Percentiles rank a stretch among this genome's conserved stretches.
phyloP scores from a whole-genome alignment of 2,329 filamentous ascomycete genomes.

The Coniochaeta sp. region DNA sequence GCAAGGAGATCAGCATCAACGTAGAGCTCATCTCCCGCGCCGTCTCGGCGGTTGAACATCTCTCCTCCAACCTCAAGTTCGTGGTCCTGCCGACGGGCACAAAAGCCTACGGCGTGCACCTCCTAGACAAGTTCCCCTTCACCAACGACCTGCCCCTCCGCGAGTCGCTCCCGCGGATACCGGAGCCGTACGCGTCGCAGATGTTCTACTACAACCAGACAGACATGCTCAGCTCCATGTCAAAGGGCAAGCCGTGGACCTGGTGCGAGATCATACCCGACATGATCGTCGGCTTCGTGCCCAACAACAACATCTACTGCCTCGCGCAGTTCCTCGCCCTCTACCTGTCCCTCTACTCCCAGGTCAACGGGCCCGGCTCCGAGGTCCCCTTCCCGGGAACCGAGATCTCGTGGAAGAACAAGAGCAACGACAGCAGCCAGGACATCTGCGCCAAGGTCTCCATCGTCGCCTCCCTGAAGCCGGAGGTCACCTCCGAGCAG shows the following conservation, averaged over 20 bases:
- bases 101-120: slow-evolving; percentile 27
- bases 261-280: slow-evolving; percentile 36
- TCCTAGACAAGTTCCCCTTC: slow-evolving; percentile 19
- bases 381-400: slow-evolving; percentile 29
- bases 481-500: slow-evolving; percentile 26
- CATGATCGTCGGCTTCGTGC: slow-evolving; percentile 33
- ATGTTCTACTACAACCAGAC: slow-evolving; percentile 40
- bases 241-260: slow-evolving; percentile 29
- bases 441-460: slow-evolving; percentile 28
- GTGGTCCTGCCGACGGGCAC: slow-evolving; percentile 32
- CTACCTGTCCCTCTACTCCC: slow-evolving; percentile 26
- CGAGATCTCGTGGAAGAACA: slow-evolving; percentile 25
- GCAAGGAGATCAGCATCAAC: slow-evolving; percentile 25
- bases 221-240: slow-evolving; percentile 26
- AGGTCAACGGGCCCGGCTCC: slow-evolving; percentile 27
- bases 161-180: slow-evolving; percentile 30
- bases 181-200: slow-evolving; percentile 29
- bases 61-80: slow-evolving; percentile 28
- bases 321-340: slow-evolving; percentile 29
- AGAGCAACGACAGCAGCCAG: slow-evolving; percentile 29
- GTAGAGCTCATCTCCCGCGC: slow-evolving; percentile 27
- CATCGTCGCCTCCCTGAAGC: slow-evolving; percentile 31
- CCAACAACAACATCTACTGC: slow-evolving; percentile 33
- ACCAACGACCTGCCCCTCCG: slow-evolving; percentile 25
- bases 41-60: slow-evolving; percentile 26